Evolutionary conservation across 176 grass and related monocot genomes (phyloP), one percentile per base, ranked within the genome.

Genomic region (Olyra latifolia): DNA sequence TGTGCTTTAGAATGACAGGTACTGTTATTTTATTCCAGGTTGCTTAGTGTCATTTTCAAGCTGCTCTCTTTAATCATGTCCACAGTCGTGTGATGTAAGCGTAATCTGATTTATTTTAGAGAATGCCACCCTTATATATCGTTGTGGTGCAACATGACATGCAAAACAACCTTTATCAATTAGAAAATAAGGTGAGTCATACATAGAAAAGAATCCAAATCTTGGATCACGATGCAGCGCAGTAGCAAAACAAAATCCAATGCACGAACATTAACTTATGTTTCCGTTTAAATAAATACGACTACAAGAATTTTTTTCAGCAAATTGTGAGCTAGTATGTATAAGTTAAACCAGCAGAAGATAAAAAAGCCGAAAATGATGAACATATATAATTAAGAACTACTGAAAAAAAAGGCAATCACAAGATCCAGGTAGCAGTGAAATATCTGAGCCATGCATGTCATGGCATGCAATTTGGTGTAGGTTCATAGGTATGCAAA

Each of bases 401-500:
- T 59, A 39, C 13, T 23, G 0, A 73, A 30, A 20, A 54, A 14
- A 2, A 27, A 4, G 5, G 27, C 1, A 7, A 30, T 44, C 28
- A 60, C 62, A 48, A 67, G 50, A 81, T 77, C 68, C 25, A 7
- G 39, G 49, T 47, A 58, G 60, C 76, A 41, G 66, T 45, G 35
- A 6, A 48, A 53, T 14, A 79, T 66, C 45, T 66, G 12, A 14
- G 47, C 46, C 20, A 49, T 63, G 53, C 25, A 76, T 73, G 35
- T 45, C 41, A 54, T 19, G 39, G 23, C 52, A n/a, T 53, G 17
- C 10, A 74, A 40, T 74, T 39, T 39, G 38, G 16, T 16, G 39
- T 76, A 68, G 72, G 42, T 14, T 63, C 32, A 41, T 80, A 80
- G 77, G 69, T 67, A 44, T 59, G 62, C 77, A 74, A 86, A 74